Evolutionary conservation across 176 grass and related monocot genomes (phyloP).

Genomic region (Coix lacrymajobi): DNA sequence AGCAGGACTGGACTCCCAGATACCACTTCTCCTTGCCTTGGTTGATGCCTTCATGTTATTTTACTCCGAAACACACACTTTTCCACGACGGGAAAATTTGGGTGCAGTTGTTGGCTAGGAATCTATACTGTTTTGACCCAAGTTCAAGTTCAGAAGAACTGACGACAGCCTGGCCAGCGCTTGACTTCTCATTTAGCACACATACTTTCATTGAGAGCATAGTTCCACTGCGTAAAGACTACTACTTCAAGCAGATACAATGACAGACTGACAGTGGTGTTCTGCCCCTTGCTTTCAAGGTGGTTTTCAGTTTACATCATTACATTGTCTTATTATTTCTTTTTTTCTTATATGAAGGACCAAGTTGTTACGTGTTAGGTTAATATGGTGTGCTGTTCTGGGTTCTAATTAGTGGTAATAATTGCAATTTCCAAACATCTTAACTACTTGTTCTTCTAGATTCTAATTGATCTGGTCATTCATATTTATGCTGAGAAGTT

Average conservation of each 20-base stretch:
- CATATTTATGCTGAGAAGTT: background rate
- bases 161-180: slow-evolving; percentile 32
- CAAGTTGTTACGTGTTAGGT: slow-evolving; percentile 5
- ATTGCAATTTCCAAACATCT: slow-evolving; percentile 7
- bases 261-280: slow-evolving; percentile 10
- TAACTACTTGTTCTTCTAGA: background rate
- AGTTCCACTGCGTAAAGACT: slow-evolving; percentile 39
- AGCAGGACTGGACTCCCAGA: slow-evolving; percentile 38
- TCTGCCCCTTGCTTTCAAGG: background rate
- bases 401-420: slow-evolving; percentile 18
- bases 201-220: slow-evolving; percentile 50
- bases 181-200: slow-evolving; percentile 48
- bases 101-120: slow-evolving; percentile 53
- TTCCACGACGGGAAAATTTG: slow-evolving; percentile 48
- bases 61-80: slow-evolving; percentile 42
- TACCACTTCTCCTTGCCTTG: slow-evolving; percentile 40
- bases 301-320: slow-evolving; percentile 6
- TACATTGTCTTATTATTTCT: background rate
- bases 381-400: background rate
- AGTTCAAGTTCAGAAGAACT: slow-evolving; percentile 38
- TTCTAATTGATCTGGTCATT: background rate
- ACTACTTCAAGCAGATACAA: slow-evolving; percentile 36
- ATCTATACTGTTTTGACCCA: slow-evolving; percentile 45
- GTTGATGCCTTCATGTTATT: slow-evolving; percentile 47
- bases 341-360: slow-evolving; percentile 4